These are phyloP conservation scores for Crassisporium funariophilum DNA, from an alignment of 768 basidiomycete genomes.

Conservation along the genomic window DNA sequence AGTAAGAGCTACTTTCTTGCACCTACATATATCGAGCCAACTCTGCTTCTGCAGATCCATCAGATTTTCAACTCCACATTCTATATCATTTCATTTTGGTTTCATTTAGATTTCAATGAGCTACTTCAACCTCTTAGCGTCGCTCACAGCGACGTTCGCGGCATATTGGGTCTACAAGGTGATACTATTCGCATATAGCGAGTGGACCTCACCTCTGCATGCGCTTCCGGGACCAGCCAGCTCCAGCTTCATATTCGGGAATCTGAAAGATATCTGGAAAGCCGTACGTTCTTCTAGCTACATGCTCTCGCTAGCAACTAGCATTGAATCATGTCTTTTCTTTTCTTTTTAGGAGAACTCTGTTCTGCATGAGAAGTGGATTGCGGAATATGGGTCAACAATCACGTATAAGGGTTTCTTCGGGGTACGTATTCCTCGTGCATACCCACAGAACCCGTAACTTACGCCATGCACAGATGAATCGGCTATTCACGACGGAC, in stretches of 20 bases:
- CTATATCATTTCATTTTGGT: too few species aligned
- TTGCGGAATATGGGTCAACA: constrained; percentile 47
- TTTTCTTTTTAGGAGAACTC: constrained; percentile 32
- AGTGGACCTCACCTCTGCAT: constrained; percentile 45
- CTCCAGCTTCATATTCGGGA: constrained; percentile 48
- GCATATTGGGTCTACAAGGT: constrained; percentile 35
- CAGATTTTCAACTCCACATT: too few species aligned
- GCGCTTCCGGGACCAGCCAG: constrained; percentile 53
- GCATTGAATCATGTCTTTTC: not conserved
- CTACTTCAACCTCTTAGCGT: constrained; percentile 18
- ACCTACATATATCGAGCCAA: too few species aligned
- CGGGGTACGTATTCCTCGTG: constrained; percentile 34
- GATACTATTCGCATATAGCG: constrained; percentile 27
- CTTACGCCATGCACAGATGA: constrained; percentile 22
- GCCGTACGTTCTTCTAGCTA: constrained; percentile 38
- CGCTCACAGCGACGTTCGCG: constrained; percentile 21
- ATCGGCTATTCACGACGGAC: constrained; percentile 59
- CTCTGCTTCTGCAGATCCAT: too few species aligned
- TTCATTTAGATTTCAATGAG: too few species aligned
- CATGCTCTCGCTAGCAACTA: not conserved
- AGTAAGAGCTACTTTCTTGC: too few species aligned
- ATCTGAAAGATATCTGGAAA: constrained; percentile 45
- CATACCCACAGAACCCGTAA: not conserved
- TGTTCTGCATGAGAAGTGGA: constrained; percentile 48
- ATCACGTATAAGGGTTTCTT: constrained; percentile 46